A percentile compares a stretch with the other conserved stretches of the same genome.
phyloP scores from a whole-genome alignment of 768 basidiomycete species.

The Xerocomellus amylosporus region DNA sequence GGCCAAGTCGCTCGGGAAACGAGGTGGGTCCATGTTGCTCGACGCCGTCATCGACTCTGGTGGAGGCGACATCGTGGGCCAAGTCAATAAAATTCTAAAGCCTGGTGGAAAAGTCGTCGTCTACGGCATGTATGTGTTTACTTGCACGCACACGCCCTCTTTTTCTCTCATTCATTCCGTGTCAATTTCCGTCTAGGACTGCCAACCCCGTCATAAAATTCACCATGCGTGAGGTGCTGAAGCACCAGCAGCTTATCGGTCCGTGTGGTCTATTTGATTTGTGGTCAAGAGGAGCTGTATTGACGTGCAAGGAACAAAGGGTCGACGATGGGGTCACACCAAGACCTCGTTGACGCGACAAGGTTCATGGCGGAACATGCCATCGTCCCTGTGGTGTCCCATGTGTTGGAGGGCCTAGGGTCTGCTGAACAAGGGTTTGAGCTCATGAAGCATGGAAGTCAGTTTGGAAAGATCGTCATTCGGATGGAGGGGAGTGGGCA shows the following conservation, averaged over 20 bases:
- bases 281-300: not conserved
- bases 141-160: not conserved
- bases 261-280: slow-evolving; percentile 14
- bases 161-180: slow-evolving; percentile 2
- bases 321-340: slow-evolving; percentile 80
- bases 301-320: slow-evolving; percentile 42
- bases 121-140: slow-evolving; percentile 55
- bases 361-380: slow-evolving; percentile 62
- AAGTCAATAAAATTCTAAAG: slow-evolving; percentile 49
- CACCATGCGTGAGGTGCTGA: slow-evolving; percentile 77
- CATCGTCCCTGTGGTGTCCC: slow-evolving; percentile 68
- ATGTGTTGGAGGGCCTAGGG: slow-evolving; percentile 65
- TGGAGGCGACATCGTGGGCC: slow-evolving; percentile 61
- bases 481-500: slow-evolving; percentile 35
- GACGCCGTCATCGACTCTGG: slow-evolving; percentile 69
- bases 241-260: slow-evolving; percentile 75
- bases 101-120: slow-evolving; percentile 57
- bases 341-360: slow-evolving; percentile 71
- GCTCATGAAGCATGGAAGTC: slow-evolving; percentile 57
- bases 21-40: slow-evolving; percentile 32
- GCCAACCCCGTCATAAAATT: slow-evolving; percentile 56
- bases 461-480: slow-evolving; percentile 79
- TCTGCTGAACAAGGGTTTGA: slow-evolving; percentile 69
- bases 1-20: slow-evolving; percentile 38
- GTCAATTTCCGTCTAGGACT: slow-evolving; percentile 47